Evolutionary conservation across 345 rosid genomes (phyloP).

Genomic region (Camelina hispida): DNA sequence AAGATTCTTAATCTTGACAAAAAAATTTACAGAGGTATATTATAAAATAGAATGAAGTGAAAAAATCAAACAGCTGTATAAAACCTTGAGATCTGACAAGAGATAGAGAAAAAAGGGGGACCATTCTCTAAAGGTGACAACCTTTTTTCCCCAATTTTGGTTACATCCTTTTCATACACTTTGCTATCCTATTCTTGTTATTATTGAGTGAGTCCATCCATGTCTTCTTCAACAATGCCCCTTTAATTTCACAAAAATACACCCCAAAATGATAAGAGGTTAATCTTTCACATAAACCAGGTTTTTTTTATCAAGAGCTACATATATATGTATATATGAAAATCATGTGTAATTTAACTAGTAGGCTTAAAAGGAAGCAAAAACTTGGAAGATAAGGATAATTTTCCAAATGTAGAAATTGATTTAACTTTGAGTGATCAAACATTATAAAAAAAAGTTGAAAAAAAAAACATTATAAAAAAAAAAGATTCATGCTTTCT

Average conservation of each 20-base stretch:
- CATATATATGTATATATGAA: not conserved
- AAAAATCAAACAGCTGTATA: constrained; percentile 13
- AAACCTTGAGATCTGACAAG: constrained; percentile 27
- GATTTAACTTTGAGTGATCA: not conserved
- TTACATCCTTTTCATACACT: constrained; percentile 36
- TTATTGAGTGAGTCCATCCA: not conserved
- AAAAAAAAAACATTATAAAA: too few species aligned
- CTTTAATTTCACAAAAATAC: not conserved
- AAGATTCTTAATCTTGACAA: not conserved
- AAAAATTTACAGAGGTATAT: too few species aligned
- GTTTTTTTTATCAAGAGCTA: not conserved
- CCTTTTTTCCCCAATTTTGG: constrained; percentile 35
- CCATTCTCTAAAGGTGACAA: constrained; percentile 40
- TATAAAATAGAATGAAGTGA: constrained; percentile 15
- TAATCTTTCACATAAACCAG: constrained; percentile 7
- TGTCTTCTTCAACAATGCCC: constrained; percentile 17
- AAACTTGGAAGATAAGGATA: too few species aligned
- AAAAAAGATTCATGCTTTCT: constrained; percentile 4
- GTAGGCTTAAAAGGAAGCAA: too few species aligned
- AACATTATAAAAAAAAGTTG: too few species aligned
- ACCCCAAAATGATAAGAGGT: not conserved
- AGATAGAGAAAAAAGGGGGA: constrained; percentile 16
- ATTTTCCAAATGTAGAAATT: not conserved
- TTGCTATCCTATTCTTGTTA: constrained; percentile 1
- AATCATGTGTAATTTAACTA: too few species aligned